phyloP scores from a whole-genome alignment of 768 basidiomycete genomes.

The Suillus hirtellus region DNA sequence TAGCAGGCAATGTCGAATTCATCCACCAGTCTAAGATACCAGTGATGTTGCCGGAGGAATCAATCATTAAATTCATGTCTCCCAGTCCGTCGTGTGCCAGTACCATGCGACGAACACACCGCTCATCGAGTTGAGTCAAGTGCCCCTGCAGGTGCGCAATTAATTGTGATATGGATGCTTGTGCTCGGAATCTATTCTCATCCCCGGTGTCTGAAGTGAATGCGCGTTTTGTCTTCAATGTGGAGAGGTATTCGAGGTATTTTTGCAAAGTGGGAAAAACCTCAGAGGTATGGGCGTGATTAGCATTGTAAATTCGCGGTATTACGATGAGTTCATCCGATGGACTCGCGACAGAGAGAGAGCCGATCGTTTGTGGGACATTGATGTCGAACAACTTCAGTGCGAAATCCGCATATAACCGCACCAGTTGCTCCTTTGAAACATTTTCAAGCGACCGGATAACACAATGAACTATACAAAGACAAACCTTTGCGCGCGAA shows the following conservation, averaged over 20 bases:
- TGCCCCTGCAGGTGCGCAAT: constrained; percentile 2
- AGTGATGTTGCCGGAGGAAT: constrained; percentile 17
- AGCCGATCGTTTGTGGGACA: constrained; percentile 13
- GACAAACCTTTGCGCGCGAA: constrained; percentile 8
- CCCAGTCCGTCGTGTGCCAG: constrained; percentile 20
- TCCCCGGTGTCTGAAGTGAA: constrained; percentile 7
- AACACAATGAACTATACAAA: background rate
- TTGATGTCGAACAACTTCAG: constrained; percentile 11
- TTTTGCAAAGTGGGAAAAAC: constrained; percentile 9
- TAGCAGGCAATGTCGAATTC: constrained; percentile 22
- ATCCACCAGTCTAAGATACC: constrained; percentile 26
- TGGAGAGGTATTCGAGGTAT: constrained; percentile 8
- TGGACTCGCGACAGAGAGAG: background rate
- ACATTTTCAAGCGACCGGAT: background rate
- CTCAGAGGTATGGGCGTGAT: background rate
- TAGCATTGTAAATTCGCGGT: constrained; percentile 3
- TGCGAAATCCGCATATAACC: constrained; percentile 15
- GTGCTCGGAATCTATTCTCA: constrained; percentile 11
- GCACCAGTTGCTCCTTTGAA: constrained; percentile 13
- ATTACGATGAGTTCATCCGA: constrained; percentile 1
- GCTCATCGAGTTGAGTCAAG: background rate
- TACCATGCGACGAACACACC: constrained; percentile 15
- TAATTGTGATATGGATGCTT: constrained; percentile 11
- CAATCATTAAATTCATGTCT: constrained; percentile 18
- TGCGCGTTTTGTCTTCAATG: constrained; percentile 6